Evolutionary conservation across 176 grass and related monocot genomes (phyloP).

Genomic region (Oryza meyeriana): DNA sequence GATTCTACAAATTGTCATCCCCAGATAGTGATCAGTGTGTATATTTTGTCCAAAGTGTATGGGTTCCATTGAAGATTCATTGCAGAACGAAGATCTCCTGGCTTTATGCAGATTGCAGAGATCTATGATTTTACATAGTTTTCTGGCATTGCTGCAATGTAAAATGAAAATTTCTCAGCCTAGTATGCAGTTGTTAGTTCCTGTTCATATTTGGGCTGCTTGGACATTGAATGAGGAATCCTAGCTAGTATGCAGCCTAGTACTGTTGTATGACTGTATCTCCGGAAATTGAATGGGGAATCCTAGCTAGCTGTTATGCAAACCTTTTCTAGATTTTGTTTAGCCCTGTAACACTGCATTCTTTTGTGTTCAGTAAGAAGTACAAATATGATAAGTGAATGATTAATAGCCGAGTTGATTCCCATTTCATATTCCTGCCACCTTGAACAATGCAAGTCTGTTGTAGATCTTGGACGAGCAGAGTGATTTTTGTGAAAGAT

Average conservation of each 20-base stretch:
- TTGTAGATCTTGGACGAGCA: background rate
- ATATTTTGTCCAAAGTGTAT: conserved; percentile 1
- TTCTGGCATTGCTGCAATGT: conserved; percentile 34
- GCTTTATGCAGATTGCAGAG: background rate
- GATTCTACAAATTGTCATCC: background rate
- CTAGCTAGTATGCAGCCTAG: too few species aligned
- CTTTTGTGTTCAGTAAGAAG: background rate
- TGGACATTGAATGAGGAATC: background rate
- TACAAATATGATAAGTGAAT: background rate
- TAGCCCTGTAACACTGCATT: background rate
- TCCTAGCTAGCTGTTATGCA: background rate
- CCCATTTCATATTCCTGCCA: background rate
- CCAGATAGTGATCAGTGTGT: background rate
- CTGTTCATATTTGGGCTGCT: background rate
- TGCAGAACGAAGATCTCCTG: conserved; percentile 16
- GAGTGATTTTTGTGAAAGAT: background rate
- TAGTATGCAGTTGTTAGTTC: conserved; percentile 13
- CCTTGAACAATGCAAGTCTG: background rate
- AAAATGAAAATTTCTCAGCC: conserved; percentile 18
- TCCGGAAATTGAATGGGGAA: conserved; percentile 1
- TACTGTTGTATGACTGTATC: background rate
- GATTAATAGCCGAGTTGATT: background rate
- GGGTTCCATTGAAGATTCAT: conserved; percentile 1
- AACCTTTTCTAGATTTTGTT: background rate
- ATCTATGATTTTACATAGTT: conserved; percentile 1